phyloP scores from a whole-genome alignment of 2,329 filamentous ascomycete genomes.

The Lizonia empirigonia region DNA sequence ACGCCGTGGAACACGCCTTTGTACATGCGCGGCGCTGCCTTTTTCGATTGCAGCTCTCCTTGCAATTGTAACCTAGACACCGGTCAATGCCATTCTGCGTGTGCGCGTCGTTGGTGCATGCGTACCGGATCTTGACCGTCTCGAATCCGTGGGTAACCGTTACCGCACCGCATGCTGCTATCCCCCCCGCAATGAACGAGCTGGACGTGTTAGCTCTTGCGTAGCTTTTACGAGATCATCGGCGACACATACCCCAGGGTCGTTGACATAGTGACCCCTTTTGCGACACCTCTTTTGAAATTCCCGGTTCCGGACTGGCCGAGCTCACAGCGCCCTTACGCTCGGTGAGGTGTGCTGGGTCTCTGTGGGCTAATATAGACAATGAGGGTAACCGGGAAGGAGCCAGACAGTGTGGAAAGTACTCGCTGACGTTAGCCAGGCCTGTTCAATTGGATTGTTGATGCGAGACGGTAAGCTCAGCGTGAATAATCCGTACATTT shows the following conservation, averaged over 20 bases:
- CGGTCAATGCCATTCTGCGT: slow-evolving; percentile 24
- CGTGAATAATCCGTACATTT: slow-evolving; percentile 13
- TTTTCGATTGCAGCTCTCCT: slow-evolving; percentile 88
- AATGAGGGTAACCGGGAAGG: neutral
- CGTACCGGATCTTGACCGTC: slow-evolving; percentile 95
- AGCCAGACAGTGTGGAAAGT: neutral
- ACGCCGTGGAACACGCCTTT: slow-evolving; percentile 90
- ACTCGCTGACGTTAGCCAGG: neutral
- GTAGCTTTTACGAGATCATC: no score
- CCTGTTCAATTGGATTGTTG: slow-evolving; percentile 4
- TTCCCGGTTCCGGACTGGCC: slow-evolving; percentile 1
- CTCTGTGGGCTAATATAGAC: neutral
- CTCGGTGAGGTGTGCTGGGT: neutral
- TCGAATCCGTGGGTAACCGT: slow-evolving; percentile 98
- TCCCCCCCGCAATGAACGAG: slow-evolving; percentile 92
- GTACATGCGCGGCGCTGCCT: slow-evolving; percentile 85
- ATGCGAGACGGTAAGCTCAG: slow-evolving; percentile 1
- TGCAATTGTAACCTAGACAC: slow-evolving; percentile 82
- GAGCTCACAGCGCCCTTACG: slow-evolving; percentile 5
- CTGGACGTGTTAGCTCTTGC: slow-evolving; percentile 49
- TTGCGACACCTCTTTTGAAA: slow-evolving; percentile 16
- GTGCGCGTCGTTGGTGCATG: slow-evolving; percentile 11
- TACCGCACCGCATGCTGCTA: slow-evolving; percentile 95
- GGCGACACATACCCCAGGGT: slow-evolving; percentile 51
- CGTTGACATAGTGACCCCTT: slow-evolving; percentile 50